Percentiles rank a stretch among this genome's conserved stretches.
Conservation (phyloP, 805 yeast species). For the Candida saitoana region DNA sequence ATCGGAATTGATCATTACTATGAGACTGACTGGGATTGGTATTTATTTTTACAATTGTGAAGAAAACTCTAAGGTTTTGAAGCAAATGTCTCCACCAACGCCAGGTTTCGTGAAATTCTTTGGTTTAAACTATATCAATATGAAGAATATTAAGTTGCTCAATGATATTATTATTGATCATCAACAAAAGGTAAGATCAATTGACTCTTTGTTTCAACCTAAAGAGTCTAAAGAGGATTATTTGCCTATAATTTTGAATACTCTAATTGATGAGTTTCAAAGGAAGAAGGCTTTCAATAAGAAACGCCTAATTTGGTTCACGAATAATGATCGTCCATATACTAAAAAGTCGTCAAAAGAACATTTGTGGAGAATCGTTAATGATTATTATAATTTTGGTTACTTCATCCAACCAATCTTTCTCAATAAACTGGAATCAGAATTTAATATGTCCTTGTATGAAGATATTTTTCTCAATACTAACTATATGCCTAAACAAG, state of each 20-base stretch:
- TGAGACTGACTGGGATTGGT: constrained; percentile 73
- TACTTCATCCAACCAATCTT: constrained; percentile 65
- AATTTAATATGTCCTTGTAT: constrained; percentile 42
- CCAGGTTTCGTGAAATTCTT: constrained; percentile 49
- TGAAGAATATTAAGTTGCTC: constrained; percentile 52
- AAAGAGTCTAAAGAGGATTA: constrained; percentile 17
- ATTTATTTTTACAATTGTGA: constrained; percentile 56
- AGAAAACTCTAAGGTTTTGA: constrained; percentile 9
- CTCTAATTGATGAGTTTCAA: constrained; percentile 53
- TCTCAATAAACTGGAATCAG: constrained; percentile 25
- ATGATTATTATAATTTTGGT: constrained; percentile 53
- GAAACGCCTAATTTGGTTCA: constrained; percentile 64
- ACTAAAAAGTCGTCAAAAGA: constrained; percentile 38
- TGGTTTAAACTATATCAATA: constrained; percentile 51
- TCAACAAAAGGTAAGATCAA: constrained; percentile 3
- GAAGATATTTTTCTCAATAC: constrained; percentile 56
- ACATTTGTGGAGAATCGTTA: constrained; percentile 52
- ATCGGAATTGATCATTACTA: constrained; percentile 58
- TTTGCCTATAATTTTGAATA: constrained; percentile 42
- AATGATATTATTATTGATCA: constrained; percentile 49
- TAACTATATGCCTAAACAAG: constrained; percentile 26
- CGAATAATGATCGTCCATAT: constrained; percentile 71
- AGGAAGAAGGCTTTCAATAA: constrained; percentile 46
- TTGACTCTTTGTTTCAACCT: constrained; percentile 5
- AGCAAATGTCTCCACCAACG: constrained; percentile 25